phyloP scores from a whole-genome alignment of 116 monocot species.

The Papilionanthe hybrid region DNA sequence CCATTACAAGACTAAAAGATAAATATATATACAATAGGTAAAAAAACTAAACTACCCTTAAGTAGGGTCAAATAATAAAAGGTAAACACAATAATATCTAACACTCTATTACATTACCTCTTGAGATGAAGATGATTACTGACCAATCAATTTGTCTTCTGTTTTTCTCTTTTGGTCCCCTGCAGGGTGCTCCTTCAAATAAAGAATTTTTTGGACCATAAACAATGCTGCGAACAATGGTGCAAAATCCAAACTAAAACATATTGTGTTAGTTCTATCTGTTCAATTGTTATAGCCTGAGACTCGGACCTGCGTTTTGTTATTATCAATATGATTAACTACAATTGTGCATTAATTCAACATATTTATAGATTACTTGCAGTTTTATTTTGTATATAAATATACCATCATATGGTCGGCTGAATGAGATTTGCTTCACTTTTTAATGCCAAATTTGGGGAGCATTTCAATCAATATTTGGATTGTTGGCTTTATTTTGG shows the following conservation, averaged over 20 bases:
- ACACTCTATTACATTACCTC: background rate
- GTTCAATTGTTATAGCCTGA: background rate
- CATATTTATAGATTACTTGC: background rate
- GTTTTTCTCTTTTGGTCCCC: background rate
- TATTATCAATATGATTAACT: background rate
- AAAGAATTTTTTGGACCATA: background rate
- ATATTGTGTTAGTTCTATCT: background rate
- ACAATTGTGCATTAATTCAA: background rate
- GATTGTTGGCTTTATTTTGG: background rate
- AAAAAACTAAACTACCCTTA: too few species aligned
- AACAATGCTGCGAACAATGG: too few species aligned
- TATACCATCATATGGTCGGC: background rate
- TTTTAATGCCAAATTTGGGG: background rate
- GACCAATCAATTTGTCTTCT: background rate
- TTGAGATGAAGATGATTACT: background rate
- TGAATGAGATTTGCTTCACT: conserved; percentile 2
- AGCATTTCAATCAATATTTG: background rate
- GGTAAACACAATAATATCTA: too few species aligned
- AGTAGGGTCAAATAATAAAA: too few species aligned
- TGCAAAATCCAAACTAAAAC: too few species aligned
- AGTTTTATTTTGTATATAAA: background rate
- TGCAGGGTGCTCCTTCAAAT: background rate
- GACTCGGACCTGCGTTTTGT: background rate
- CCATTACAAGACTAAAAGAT: too few species aligned
- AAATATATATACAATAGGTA: too few species aligned